Conservation (phyloP, 2,329 filamentous ascomycete species). For the Aspergillus fructus region DNA sequence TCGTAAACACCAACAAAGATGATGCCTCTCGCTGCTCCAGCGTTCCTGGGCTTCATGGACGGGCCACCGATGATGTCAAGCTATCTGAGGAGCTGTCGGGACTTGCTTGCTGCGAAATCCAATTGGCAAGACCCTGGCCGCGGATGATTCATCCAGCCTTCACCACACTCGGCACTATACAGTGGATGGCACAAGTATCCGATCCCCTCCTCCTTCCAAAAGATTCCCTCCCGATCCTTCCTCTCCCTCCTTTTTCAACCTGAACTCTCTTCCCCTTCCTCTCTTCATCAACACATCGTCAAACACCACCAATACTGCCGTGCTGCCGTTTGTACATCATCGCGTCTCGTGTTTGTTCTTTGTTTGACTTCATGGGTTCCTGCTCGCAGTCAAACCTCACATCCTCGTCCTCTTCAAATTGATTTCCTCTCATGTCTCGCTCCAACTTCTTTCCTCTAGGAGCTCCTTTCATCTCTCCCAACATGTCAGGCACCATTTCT, state of each 20-base stretch:
- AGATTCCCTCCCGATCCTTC: neutral
- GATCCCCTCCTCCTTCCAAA: neutral
- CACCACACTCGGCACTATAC: too few relatives aligned
- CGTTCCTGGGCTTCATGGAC: neutral
- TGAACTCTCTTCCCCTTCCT: too few relatives aligned
- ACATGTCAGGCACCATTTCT: neutral
- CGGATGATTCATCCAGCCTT: too few relatives aligned
- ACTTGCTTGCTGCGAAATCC: too few relatives aligned
- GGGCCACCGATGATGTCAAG: neutral
- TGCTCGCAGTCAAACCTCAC: neutral
- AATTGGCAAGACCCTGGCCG: too few relatives aligned
- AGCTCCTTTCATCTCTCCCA: neutral
- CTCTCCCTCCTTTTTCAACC: neutral
- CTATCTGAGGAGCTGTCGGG: neutral
- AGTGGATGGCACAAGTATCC: neutral
- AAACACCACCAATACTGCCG: too few relatives aligned
- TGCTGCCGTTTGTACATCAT: neutral
- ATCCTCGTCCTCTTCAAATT: neutral
- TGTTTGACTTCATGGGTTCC: neutral
- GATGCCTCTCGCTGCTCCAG: neutral
- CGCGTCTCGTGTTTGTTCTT: neutral
- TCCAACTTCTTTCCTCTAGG: slow-evolving; percentile 24
- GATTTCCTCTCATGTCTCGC: slow-evolving; percentile 16
- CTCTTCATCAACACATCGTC: too few relatives aligned
- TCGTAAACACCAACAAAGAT: too few relatives aligned